These are phyloP conservation scores for Linnemannia zychae DNA, from an alignment of 192 early-diverging fungal genomes.

Conservation along the genomic window DNA sequence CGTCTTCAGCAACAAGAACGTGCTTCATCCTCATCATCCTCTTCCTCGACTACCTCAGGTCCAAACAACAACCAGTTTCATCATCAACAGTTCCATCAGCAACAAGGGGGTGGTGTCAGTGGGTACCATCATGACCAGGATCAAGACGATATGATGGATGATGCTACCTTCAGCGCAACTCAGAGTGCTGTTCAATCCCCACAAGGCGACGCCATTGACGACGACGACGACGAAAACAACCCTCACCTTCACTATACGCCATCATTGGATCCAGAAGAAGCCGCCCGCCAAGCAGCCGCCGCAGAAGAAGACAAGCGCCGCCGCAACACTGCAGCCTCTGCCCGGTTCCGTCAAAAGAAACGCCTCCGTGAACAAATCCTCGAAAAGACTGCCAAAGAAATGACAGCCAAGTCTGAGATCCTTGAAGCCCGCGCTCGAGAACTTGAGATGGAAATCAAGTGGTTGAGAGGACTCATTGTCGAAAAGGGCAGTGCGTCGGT, in stretches of 20 bases:
- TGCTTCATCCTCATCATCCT: neutral
- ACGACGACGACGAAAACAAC: neutral
- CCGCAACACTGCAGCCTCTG: slow-evolving; percentile 96
- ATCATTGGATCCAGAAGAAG: slow-evolving; percentile 42
- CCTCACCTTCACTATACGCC: neutral
- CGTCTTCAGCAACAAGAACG: slow-evolving; percentile 14
- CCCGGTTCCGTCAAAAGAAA: slow-evolving; percentile 95
- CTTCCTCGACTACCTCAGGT: neutral
- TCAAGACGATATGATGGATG: slow-evolving; percentile 4
- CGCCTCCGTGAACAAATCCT: slow-evolving; percentile 93
- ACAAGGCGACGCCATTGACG: slow-evolving; percentile 4
- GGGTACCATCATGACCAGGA: neutral
- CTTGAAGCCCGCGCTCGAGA: slow-evolving; percentile 87
- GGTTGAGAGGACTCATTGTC: slow-evolving; percentile 83
- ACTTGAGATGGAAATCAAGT: slow-evolving; percentile 93
- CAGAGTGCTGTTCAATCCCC: neutral
- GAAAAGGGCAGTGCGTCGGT: slow-evolving; percentile 34
- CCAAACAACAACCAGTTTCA: neutral
- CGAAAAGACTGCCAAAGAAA: slow-evolving; percentile 84
- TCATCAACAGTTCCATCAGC: neutral
- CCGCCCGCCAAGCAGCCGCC: slow-evolving; percentile 20
- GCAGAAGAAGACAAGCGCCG: slow-evolving; percentile 90
- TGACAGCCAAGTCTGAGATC: slow-evolving; percentile 78
- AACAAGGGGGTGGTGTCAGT: neutral
- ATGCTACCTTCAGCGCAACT: neutral